Conservation (phyloP, 106 monocot species). For the Acorus gramineus region DNA sequence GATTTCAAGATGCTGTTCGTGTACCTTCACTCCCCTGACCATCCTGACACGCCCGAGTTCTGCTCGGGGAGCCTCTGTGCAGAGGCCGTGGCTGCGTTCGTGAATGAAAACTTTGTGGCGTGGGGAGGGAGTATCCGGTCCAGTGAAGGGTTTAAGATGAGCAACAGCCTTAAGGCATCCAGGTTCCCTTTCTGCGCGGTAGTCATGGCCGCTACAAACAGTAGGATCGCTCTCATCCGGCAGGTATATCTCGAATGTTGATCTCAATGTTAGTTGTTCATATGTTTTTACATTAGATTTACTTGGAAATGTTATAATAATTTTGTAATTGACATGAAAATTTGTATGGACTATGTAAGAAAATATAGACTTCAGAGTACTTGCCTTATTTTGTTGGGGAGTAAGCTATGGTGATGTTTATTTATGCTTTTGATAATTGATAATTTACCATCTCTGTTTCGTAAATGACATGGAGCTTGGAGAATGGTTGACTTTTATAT, state of each 20-base stretch:
- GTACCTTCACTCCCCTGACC: slow-evolving; percentile 91
- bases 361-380: too few relatives aligned
- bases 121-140: slow-evolving; percentile 92
- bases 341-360: too few relatives aligned
- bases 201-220: slow-evolving; percentile 67
- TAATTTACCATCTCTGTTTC: too few relatives aligned
- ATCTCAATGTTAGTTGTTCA: background rate
- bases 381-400: too few relatives aligned
- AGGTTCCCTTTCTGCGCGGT: slow-evolving; percentile 88
- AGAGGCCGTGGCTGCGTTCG: slow-evolving; percentile 51
- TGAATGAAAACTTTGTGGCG: slow-evolving; percentile 79
- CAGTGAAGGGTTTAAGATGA: slow-evolving; percentile 96
- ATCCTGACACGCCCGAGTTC: slow-evolving; percentile 74
- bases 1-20: slow-evolving; percentile 84
- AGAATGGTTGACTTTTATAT: too few relatives aligned
- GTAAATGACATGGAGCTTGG: too few relatives aligned
- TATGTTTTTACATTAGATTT: too few relatives aligned
- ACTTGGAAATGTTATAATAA: too few relatives aligned
- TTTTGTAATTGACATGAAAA: too few relatives aligned
- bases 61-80: slow-evolving; percentile 52
- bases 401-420: too few relatives aligned
- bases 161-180: slow-evolving; percentile 85
- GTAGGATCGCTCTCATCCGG: slow-evolving; percentile 61
- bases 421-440: too few relatives aligned
- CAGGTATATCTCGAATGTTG: slow-evolving; percentile 33